Base-by-base conservation (phyloP, 148 eudicot species). In the Pouteria glomerata region DNA sequence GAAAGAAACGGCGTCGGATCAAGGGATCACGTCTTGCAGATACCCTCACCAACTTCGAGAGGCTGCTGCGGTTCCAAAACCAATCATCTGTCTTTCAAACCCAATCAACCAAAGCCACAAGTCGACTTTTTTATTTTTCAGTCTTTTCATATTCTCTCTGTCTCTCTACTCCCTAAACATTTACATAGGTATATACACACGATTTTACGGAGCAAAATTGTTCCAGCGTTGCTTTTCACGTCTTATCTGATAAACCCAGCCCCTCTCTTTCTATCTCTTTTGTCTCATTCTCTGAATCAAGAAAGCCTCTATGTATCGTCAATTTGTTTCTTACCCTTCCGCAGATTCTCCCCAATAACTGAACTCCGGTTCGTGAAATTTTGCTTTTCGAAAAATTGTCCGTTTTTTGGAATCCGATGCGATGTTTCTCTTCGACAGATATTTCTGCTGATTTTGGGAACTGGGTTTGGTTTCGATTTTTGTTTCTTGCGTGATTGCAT, bases 201-300 rank as follows among this genome's bases (percentile, higher is more conserved):
- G 33, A n/a, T 64, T 41, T 63, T 63, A 42, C 30, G 69, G 56
- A 37, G 55, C 56, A 47, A 39, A 47, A 66, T 66, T 48, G 52
- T 24, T 30, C 16, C 56, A 27, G 6, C 53, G 35, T 66, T 51
- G 13, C 13, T 66, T 41, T 48, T 66, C 15, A 8, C 44, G 57
- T 47, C 70, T 66, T 47, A 66, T 66, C 70, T 66, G 15, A 29
- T 66, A 29, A 48, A 31, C 41, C 56, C 19, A 65, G 44, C 26
- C 53, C 13, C 8, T 35, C 45, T 35, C 34, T 18, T 61, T 61
- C n/a, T 2, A 16, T 18, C 18, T 45, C n/a, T 27, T 66, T 14
- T 16, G 13, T 27, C 18, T 59, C 60, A 26, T 59, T 59, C 14
- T 18, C 30, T 21, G 18, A 24, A 21, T 7, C 13, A 29, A 57